Percentiles rank a stretch among this genome's conserved stretches.
These are phyloP conservation scores for Oenanthe sinensis DNA, from an alignment of 129 eudicot genomes.

Conservation along the genomic window DNA sequence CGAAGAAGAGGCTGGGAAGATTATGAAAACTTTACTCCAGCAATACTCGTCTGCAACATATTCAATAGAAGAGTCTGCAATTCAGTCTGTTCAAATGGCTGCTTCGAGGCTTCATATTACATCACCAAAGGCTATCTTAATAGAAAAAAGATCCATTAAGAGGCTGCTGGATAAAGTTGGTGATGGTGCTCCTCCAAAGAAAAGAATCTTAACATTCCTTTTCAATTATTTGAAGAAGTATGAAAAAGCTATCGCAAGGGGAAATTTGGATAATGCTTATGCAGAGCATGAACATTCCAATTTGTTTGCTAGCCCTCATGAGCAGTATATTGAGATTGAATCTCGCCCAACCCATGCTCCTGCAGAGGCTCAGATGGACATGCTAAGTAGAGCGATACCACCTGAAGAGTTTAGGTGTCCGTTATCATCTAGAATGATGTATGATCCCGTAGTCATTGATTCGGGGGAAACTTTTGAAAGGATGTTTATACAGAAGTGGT, in stretches of 20 bases:
- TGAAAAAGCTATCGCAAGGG: constrained; percentile 24
- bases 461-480: constrained; percentile 83
- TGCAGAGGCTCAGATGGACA: constrained; percentile 19
- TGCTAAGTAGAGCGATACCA: constrained; percentile 19
- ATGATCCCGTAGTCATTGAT: constrained; percentile 76
- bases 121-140: constrained; percentile 43
- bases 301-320: constrained; percentile 10
- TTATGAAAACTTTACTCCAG: constrained; percentile 34
- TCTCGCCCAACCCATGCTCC: constrained; percentile 12
- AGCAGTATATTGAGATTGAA: constrained; percentile 12
- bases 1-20: constrained; percentile 70
- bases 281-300: constrained; percentile 22
- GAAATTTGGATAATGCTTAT: constrained; percentile 20
- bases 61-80: constrained; percentile 31
- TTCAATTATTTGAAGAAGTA: constrained; percentile 39
- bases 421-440: constrained; percentile 55
- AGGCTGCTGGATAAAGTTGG: constrained; percentile 31
- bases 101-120: constrained; percentile 49
- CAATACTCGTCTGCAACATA: constrained; percentile 21
- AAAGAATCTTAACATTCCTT: constrained; percentile 38
- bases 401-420: constrained; percentile 73
- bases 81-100: constrained; percentile 35
- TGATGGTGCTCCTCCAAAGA: constrained; percentile 37
- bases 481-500: constrained; percentile 80
- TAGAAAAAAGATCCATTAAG: constrained; percentile 59